Conservation (phyloP, 768 basidiomycete genomes). For the Phanerochaete sordida region DNA sequence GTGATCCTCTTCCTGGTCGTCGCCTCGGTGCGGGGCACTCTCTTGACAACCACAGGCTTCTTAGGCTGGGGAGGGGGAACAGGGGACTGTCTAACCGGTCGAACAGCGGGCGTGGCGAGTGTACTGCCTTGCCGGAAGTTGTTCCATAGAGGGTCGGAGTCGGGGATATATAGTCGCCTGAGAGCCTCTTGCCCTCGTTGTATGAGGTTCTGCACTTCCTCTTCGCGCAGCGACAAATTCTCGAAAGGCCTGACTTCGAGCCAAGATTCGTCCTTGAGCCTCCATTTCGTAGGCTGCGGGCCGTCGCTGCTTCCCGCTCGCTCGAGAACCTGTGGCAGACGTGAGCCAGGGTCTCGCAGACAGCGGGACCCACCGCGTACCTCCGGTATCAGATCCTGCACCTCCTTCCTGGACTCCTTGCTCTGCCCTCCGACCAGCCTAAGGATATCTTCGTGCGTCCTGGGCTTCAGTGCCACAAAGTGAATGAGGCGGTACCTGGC, state of each 20-base stretch:
- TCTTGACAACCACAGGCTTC: neutral
- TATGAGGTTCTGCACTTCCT: conserved; percentile 47
- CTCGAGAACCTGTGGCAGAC: neutral
- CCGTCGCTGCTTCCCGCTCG: neutral
- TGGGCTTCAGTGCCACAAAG: conserved; percentile 47
- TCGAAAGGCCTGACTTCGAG: conserved; percentile 67
- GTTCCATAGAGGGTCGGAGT: conserved; percentile 61
- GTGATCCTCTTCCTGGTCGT: conserved; percentile 21
- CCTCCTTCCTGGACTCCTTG: conserved; percentile 33
- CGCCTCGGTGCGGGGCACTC: neutral
- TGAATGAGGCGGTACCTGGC: conserved; percentile 44
- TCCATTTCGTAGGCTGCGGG: conserved; percentile 38
- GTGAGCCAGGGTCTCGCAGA: conserved; percentile 10
- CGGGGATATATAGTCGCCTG: conserved; percentile 48
- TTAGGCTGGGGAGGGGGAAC: neutral
- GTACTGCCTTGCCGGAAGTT: conserved; percentile 31
- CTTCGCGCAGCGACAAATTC: conserved; percentile 47
- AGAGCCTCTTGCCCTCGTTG: conserved; percentile 49
- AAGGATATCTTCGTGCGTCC: conserved; percentile 36
- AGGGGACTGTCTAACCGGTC: neutral
- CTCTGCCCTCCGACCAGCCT: conserved; percentile 44
- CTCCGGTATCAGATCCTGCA: conserved; percentile 47
- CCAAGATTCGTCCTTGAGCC: conserved; percentile 58
- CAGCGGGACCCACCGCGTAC: conserved; percentile 26
- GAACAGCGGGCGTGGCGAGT: neutral